Evolutionary conservation across 2,329 filamentous ascomycete genomes (phyloP).

Genomic region (Exophiala sp.): DNA sequence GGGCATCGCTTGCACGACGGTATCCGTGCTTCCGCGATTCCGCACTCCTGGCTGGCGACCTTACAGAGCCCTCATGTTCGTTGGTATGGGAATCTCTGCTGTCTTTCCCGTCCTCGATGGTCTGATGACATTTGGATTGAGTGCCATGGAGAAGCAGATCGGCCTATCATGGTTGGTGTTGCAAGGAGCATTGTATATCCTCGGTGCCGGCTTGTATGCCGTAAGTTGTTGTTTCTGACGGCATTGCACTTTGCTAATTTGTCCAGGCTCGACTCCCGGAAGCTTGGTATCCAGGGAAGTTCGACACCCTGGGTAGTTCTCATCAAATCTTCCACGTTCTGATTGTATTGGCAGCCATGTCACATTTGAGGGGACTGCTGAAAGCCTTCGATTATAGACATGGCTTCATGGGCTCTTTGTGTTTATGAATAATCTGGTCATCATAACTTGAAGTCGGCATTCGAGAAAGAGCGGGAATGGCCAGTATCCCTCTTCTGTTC

Average conservation of each 20-base stretch:
- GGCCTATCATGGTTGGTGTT: slow-evolving; percentile 75
- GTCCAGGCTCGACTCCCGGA: slow-evolving; percentile 74
- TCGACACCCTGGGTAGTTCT: slow-evolving; percentile 88
- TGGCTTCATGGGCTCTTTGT: slow-evolving; percentile 34
- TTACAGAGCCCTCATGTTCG: slow-evolving; percentile 85
- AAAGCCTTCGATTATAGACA: slow-evolving; percentile 87
- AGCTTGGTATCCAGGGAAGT: slow-evolving; percentile 68
- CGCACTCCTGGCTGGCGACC: slow-evolving; percentile 79
- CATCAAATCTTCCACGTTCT: slow-evolving; percentile 96
- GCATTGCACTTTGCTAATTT: slow-evolving; percentile 14
- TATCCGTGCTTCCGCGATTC: slow-evolving; percentile 78
- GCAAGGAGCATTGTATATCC: slow-evolving; percentile 79
- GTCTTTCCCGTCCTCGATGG: slow-evolving; percentile 81
- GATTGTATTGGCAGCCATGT: slow-evolving; percentile 75
- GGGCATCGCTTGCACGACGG: slow-evolving; percentile 69
- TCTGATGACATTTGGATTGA: slow-evolving; percentile 62
- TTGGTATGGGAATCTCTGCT: slow-evolving; percentile 78
- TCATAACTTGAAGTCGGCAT: slow-evolving; percentile 73
- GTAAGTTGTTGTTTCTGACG: slow-evolving; percentile 46
- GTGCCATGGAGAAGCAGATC: slow-evolving; percentile 66
- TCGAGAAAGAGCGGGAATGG: slow-evolving; percentile 67
- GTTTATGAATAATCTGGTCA: slow-evolving; percentile 1
- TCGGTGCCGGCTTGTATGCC: slow-evolving; percentile 82
- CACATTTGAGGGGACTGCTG: slow-evolving; percentile 76
- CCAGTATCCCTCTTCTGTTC: slow-evolving; percentile 51